These are phyloP conservation scores for Thermothelomyces thermophilus DNA, from an alignment of 2,329 filamentous ascomycete species.

Conservation along the genomic window DNA sequence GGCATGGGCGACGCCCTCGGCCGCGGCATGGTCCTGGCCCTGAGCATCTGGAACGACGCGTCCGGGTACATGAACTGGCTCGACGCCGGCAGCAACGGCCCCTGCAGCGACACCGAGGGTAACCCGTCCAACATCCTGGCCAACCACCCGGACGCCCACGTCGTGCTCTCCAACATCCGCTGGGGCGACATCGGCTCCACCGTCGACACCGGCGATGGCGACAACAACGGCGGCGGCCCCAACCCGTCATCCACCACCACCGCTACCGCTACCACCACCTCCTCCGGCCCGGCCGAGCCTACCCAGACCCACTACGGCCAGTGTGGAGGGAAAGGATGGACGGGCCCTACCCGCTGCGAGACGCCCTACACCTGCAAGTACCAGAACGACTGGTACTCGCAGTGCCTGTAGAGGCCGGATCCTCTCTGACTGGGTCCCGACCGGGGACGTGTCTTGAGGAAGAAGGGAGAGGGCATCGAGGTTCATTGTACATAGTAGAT, in stretches of 20 bases:
- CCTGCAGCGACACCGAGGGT: slow-evolving; percentile 49
- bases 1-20: slow-evolving; percentile 8
- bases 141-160: slow-evolving; percentile 39
- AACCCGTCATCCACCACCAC: no score
- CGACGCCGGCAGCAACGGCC: slow-evolving; percentile 44
- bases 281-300: no score
- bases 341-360: neutral
- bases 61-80: slow-evolving; percentile 51
- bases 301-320: no score
- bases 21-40: slow-evolving; percentile 7
- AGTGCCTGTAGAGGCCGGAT: neutral
- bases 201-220: no score
- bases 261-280: no score
- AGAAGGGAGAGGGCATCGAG: no score
- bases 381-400: neutral
- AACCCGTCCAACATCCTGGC: slow-evolving; percentile 41
- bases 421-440: no score
- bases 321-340: neutral
- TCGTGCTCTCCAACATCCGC: slow-evolving; percentile 50
- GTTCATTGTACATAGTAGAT: no score
- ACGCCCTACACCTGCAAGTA: neutral
- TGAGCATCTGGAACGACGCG: slow-evolving; percentile 47
- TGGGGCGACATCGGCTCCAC: slow-evolving; percentile 37
- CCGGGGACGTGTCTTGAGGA: no score
- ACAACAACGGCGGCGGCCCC: no score